Conservation (phyloP, 352 stramenopile genomes). For the Globisporangium alternatum region DNA sequence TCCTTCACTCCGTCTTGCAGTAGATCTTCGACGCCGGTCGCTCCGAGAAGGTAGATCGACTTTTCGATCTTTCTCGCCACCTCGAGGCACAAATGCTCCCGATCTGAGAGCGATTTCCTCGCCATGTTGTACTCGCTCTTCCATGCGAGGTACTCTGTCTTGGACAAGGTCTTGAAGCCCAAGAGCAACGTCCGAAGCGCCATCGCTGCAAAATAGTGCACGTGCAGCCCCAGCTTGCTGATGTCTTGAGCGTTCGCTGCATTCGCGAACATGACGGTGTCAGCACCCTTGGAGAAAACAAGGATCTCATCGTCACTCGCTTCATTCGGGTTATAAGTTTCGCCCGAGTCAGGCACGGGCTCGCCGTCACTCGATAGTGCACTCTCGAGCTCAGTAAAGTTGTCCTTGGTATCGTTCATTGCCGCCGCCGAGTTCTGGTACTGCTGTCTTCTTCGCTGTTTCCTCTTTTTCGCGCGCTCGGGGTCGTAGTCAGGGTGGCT, state of each 20-base stretch:
- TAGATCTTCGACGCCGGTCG: slow-evolving; percentile 97
- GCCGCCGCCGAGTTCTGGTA: not conserved
- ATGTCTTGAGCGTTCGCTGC: slow-evolving; percentile 67
- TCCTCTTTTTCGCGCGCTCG: slow-evolving; percentile 7
- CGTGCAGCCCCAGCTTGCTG: slow-evolving; percentile 70
- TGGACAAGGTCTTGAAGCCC: slow-evolving; percentile 63
- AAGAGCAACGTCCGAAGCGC: slow-evolving; percentile 84
- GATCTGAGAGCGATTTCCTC: slow-evolving; percentile 60
- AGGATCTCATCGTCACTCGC: slow-evolving; percentile 46
- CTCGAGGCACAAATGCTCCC: slow-evolving; percentile 62
- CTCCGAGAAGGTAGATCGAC: slow-evolving; percentile 89
- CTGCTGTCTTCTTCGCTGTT: slow-evolving; percentile 8
- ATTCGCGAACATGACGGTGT: slow-evolving; percentile 88
- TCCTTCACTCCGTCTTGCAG: slow-evolving; percentile 96
- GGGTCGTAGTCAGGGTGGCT: not conserved
- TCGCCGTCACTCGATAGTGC: slow-evolving; percentile 23
- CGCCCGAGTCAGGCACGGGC: not conserved
- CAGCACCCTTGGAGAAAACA: slow-evolving; percentile 86
- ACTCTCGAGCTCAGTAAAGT: slow-evolving; percentile 26
- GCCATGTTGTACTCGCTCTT: slow-evolving; percentile 68
- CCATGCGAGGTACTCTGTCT: slow-evolving; percentile 68
- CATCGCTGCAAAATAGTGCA: slow-evolving; percentile 88
- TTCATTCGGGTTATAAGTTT: slow-evolving; percentile 14
- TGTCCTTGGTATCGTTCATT: slow-evolving; percentile 22
- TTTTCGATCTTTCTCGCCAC: slow-evolving; percentile 76